A percentile compares a stretch with the other conserved stretches of the same genome.
Conservation (phyloP, 495 filamentous ascomycete genomes). For the Paragyromitra xinjiangensis region DNA sequence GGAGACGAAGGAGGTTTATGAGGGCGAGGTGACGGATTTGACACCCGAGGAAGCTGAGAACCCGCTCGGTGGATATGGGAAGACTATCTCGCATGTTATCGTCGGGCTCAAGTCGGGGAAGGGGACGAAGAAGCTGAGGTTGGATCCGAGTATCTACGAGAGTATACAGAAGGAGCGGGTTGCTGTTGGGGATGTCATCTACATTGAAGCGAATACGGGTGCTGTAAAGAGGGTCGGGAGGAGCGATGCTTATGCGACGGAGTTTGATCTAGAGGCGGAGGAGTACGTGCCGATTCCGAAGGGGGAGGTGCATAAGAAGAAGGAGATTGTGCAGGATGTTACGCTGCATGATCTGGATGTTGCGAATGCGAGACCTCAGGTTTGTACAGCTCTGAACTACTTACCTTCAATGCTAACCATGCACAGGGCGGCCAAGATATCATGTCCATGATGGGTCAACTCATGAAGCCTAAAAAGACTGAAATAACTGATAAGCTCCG, state of each 20-base stretch:
- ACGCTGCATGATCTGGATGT: constrained; percentile 96
- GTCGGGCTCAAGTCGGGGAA: constrained; percentile 95
- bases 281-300: constrained; percentile 99
- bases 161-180: constrained; percentile 98
- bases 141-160: constrained; percentile 98
- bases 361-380: constrained; percentile 84
- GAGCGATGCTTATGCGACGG: constrained; percentile 94
- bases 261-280: constrained; percentile 97
- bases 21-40: constrained; percentile 98
- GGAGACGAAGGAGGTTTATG: constrained; percentile 98
- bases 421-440: constrained; percentile 92
- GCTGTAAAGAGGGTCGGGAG: constrained; percentile 95
- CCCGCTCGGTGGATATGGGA: constrained; percentile 93
- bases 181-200: constrained; percentile 94
- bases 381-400: neutral
- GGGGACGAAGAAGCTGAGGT: constrained; percentile 93
- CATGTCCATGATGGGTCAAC: constrained; percentile 99
- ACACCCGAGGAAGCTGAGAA: constrained; percentile 97
- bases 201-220: constrained; percentile 98
- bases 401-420: constrained; percentile 27
- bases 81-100: constrained; percentile 88
- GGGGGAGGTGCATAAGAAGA: constrained; percentile 99
- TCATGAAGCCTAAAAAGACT: constrained; percentile 99
- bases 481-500: constrained; percentile 97
- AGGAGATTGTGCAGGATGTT: constrained; percentile 99